Evolutionary conservation across 768 basidiomycete species (phyloP), one percentile per base, ranked within the genome.

Genomic region (Calocybe gangraenosa): DNA sequence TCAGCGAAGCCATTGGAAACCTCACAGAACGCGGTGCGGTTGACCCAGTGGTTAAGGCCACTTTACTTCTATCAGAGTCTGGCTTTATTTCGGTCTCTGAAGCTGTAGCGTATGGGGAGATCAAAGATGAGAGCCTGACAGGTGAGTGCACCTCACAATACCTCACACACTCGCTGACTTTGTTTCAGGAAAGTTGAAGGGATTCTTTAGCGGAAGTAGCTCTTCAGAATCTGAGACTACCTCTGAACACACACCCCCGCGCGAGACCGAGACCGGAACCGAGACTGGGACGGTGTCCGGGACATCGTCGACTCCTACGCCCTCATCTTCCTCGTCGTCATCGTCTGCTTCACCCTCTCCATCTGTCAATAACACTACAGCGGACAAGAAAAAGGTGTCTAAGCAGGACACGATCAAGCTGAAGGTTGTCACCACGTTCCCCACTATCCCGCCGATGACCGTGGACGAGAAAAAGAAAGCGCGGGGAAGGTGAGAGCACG

Each of bases 141-240:
- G 87, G 88, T 86, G 54, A 45, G 75, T n/a, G n/a, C n/a, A n/a
- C n/a, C 56, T 14, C 17, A 32, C 17, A 25, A n/a, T 33, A n/a
- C n/a, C n/a, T n/a, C n/a, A n/a, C n/a, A n/a, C n/a, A n/a, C n/a
- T n/a, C n/a, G n/a, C n/a, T n/a, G n/a, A n/a, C n/a, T n/a, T n/a
- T n/a, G n/a, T n/a, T n/a, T n/a, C 55, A 81, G 92, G 87, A 47
- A 92, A 88, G 67, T 67, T 99, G 48, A 96, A 94, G 68, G 84
- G 82, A 33, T 65, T 99, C 48, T 95, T 97, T 58, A 87, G 87
- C 22, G 79, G 72, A 36, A 74, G 78, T 41, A 61, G 74, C 40
- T 70, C 71, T 3, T 70, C 74, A 5, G 48, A 67, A 2, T 72
- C 65, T 3, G 65, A 72, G 23, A 61, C 63, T 10, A 67, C 71